Evolutionary conservation across 2,329 filamentous ascomycete genomes (phyloP), one percentile per base, ranked within the genome.

Genomic region (Curvularia eragrostidis): DNA sequence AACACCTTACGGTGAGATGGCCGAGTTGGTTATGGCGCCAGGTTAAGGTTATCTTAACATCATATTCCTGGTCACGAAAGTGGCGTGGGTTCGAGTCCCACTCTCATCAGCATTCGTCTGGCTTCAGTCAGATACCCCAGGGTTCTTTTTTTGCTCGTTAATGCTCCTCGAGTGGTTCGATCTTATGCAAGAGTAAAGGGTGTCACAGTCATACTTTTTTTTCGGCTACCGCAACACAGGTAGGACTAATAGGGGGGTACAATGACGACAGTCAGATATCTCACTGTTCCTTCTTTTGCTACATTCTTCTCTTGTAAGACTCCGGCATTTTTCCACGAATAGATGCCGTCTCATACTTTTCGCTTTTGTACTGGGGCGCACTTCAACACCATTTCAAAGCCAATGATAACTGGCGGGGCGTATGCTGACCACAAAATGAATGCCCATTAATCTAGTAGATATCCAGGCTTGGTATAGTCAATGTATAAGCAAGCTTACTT

Each of bases 11-110:
- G 54, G 54, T 53, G 49, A 56, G 54, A 56, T 56, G 54, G 54
- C 54, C 54, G 53, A 67, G 67, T 68, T 71, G 68, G 68, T 71
- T 71, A 71, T 71, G 68, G 68, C 68, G 68, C 68, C 67, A 71
- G 68, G 68, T 71, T 71, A 71, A 69, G 68, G 68, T 56, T 48
- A 49, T 57, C 67, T 70, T 56, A 58, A 54, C 58, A 63, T 18
- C n/a, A 47, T 49, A 54, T 68, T 73, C 70, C 73, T 75, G 71
- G 72, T 75, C 71, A 72, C 70, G 72, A 71, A 74, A 75, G 68
- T 73, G 71, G 73, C 74, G 74, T 74, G 74, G 72, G 74, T 75
- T 75, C 72, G 68, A 75, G 72, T 76, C 74, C 72, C 72, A 74
- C 72, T 75, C 73, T 75, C 71, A 73, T 76, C 74, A 76, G 48